Base-by-base conservation (phyloP, 2,329 filamentous ascomycete genomes). In the Pestalotiopsis sp. region DNA sequence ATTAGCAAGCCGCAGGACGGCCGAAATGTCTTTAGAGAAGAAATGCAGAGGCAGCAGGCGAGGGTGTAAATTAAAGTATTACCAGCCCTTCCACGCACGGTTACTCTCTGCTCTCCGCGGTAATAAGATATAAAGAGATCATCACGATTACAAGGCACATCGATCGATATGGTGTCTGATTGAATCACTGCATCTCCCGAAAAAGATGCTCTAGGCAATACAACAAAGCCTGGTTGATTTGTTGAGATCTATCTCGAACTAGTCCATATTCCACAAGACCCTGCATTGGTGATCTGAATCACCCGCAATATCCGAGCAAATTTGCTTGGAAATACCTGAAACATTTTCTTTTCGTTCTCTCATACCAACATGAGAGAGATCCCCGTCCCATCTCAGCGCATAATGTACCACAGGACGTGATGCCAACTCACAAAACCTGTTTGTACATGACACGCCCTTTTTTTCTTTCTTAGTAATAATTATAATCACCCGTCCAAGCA, bases 1-100 rank as follows among this genome's bases (percentile, higher is more conserved):
- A 57, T 57, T 25, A 57, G 63, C 31, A 60, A 36, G 31, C 64
- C 64, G 36, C 17, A 59, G 56, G 56, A 60, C 58, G 64, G 64
- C 27, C 58, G 64, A 11, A 66, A 66, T 45, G 64, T 66, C 9
- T 66, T 66, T 14, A 59, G 64, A 23, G 64, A 66, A 27, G 64
- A 66, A 52, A 66, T 66, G 31, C 27, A 38, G 56, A 39, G 64
- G 56, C 64, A 66, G 56, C 52, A 66, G 20, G 57, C 52, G 11
- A 66, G 49, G 25, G 31, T 66, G 7, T 66, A 66, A 27, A 23
- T 3, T 27, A 59, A 9, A 59, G 23, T 36, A 52, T 52, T 14
- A 36, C 31, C 31, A 36, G 31, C 7, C 31, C 31, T 36, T 36
- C 31, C 31, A 9, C 7, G 9, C 31, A 36, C 31, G 31, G 31